Evolutionary conservation across 1,284 basidiomycete genomes (phyloP).

Genomic region (Trametes sp.): DNA sequence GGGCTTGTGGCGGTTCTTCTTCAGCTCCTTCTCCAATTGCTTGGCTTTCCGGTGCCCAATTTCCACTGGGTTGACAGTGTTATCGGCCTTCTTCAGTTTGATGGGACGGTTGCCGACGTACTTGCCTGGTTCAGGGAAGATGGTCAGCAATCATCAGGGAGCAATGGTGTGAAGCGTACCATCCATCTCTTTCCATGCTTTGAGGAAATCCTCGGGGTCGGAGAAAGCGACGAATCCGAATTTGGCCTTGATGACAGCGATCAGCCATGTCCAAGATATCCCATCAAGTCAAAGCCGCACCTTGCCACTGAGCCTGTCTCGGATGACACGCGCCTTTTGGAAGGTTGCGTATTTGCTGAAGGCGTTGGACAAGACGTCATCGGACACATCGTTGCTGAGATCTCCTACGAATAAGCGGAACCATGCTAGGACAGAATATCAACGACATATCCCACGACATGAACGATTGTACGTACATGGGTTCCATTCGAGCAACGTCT

Average conservation of each 20-base stretch:
- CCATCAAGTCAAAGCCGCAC: slow-evolving; percentile 47
- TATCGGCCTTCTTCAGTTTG: slow-evolving; percentile 89
- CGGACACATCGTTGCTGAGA: slow-evolving; percentile 97
- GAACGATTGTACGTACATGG: slow-evolving; percentile 69
- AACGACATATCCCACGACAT: slow-evolving; percentile 24
- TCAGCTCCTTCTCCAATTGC: slow-evolving; percentile 80
- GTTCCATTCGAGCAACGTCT: slow-evolving; percentile 97
- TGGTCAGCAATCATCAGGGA: slow-evolving; percentile 10
- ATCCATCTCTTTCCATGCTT: slow-evolving; percentile 99
- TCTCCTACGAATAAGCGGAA: slow-evolving; percentile 98
- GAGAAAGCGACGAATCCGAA: slow-evolving; percentile 98
- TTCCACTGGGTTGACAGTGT: slow-evolving; percentile 88
- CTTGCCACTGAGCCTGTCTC: slow-evolving; percentile 91
- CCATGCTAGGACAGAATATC: slow-evolving; percentile 70
- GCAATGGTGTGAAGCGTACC: slow-evolving; percentile 61
- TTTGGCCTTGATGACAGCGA: slow-evolving; percentile 71
- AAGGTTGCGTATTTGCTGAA: slow-evolving; percentile 95
- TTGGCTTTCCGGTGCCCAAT: slow-evolving; percentile 92
- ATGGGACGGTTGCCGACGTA: slow-evolving; percentile 96
- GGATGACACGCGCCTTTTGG: slow-evolving; percentile 93
- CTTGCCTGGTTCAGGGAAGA: slow-evolving; percentile 82
- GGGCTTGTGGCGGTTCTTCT: slow-evolving; percentile 82
- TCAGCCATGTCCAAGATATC: not conserved
- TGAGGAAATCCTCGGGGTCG: slow-evolving; percentile 98
- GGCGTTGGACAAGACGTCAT: slow-evolving; percentile 91